These are phyloP conservation scores for Cronartium ribicola DNA, from an alignment of 1,284 basidiomycete genomes.

Conservation along the genomic window DNA sequence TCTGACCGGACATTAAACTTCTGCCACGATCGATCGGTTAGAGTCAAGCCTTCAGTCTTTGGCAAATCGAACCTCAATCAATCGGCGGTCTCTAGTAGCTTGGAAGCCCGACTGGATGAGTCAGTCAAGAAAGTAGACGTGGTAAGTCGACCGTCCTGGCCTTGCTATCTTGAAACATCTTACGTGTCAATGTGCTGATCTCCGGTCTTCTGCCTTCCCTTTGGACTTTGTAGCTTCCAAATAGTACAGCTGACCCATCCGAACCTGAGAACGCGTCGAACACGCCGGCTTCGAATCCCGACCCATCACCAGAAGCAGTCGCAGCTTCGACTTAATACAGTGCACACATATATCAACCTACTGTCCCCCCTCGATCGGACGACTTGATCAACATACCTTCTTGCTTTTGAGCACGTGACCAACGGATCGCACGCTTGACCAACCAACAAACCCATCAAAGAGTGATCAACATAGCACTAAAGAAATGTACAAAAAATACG, in stretches of 20 bases:
- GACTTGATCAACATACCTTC: no score
- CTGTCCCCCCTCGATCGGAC: no score
- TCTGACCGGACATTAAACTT: neutral
- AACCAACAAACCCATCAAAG: no score
- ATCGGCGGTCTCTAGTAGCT: slow-evolving; percentile 6
- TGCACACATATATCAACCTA: no score
- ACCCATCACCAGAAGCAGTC: neutral
- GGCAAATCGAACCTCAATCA: slow-evolving; percentile 40
- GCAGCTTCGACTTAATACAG: neutral
- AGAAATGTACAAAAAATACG: no score
- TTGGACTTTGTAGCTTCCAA: neutral
- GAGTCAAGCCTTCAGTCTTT: slow-evolving; percentile 37
- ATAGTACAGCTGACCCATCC: neutral
- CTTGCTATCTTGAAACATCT: neutral
- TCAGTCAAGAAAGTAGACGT: neutral
- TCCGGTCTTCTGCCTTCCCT: neutral
- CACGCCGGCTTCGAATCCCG: neutral
- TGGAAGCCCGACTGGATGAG: neutral
- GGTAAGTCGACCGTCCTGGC: neutral
- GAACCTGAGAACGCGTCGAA: neutral
- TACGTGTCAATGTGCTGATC: neutral
- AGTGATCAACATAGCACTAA: no score
- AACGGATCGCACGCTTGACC: no score
- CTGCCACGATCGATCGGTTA: neutral
- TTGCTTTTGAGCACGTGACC: no score